phyloP scores from a whole-genome alignment of 495 filamentous ascomycete species.

The Penicillium chermesinum region DNA sequence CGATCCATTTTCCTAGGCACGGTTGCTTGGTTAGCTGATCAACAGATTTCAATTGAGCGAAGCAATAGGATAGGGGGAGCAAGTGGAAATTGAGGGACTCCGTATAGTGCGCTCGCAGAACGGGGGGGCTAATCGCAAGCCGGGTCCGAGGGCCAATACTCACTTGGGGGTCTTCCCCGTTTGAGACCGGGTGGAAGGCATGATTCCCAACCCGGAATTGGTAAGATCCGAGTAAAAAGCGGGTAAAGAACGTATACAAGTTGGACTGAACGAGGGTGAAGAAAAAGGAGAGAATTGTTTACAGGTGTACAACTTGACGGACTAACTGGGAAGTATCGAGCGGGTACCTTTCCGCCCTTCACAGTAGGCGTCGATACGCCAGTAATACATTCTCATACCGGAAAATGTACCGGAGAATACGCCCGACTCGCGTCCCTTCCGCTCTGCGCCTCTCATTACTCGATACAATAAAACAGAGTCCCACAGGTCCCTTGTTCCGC shows the following conservation, averaged over 20 bases:
- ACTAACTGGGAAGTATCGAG: constrained; percentile 5
- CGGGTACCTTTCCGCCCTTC: constrained; percentile 9
- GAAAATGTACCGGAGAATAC: constrained; percentile 10
- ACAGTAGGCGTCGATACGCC: constrained; percentile 9
- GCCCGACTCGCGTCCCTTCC: constrained; percentile 12
- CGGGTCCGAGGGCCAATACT: constrained; percentile 22
- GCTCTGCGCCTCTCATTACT: constrained; percentile 7
- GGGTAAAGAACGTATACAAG: constrained; percentile 3
- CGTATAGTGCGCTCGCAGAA: constrained; percentile 16
- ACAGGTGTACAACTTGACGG: constrained; percentile 5
- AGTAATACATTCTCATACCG: constrained; percentile 10
- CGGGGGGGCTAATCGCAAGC: constrained; percentile 14
- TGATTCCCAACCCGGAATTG: constrained; percentile 25
- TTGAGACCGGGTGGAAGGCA: constrained; percentile 47
- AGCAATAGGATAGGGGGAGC: background rate
- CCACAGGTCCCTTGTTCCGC: no score
- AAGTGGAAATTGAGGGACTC: constrained; percentile 3
- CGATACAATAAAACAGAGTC: no score
- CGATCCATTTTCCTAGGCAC: constrained; percentile 49
- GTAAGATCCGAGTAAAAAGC: constrained; percentile 18
- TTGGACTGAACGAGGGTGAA: constrained; percentile 9
- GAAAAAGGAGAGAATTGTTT: constrained; percentile 23
- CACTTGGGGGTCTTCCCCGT: constrained; percentile 48
- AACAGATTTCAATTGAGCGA: constrained; percentile 4
- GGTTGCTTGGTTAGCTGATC: background rate